Evolutionary conservation across 306 rosid genomes (phyloP), one percentile per base, ranked within the genome.

Genomic region (Rosa chinensis): DNA sequence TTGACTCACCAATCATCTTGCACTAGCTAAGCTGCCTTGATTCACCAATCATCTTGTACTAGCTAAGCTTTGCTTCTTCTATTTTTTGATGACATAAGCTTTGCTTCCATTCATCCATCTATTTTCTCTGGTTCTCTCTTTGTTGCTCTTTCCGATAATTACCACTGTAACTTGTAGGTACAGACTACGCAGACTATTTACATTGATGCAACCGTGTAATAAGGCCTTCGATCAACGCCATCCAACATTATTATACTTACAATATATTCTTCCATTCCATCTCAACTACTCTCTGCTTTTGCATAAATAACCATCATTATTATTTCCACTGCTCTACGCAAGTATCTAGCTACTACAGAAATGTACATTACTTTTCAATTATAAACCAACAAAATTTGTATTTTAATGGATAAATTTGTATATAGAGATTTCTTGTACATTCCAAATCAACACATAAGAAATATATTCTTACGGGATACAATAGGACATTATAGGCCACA

Each of bases 1-100:
- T 66, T 39, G 71, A 66, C 71, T 66, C 71, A 66, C 71, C 47
- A 66, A 18, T 66, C 48, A 63, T 13, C 20, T 63, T 61, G 3
- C 2, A 25, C 42, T 28, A 32, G 43, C 20, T 3, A 8, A 2
- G 32, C 32, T 28, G 32, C 32, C 32, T 28, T 28, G 32, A 28
- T 1, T 28, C 32, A 28, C 32, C 32, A 28, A 28, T 28, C 32
- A 28, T 28, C 32, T 28, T 28, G 32, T 28, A 28, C 32, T 28
- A 28, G 32, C 32, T 28, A 28, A 28, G 32, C 32, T 28, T 28
- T 28, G 32, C 32, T 28, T 28, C 28, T 28, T 28, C 32, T 28
- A 1, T 28, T 1, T 28, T 28, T 28, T 28, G 32, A 28, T 28
- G 32, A 28, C 32, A 28, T 28, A 28, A 28, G 42, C n/a, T 63